Conservation (phyloP, 2,329 filamentous ascomycete genomes). For the Diplodia sapinea region DNA sequence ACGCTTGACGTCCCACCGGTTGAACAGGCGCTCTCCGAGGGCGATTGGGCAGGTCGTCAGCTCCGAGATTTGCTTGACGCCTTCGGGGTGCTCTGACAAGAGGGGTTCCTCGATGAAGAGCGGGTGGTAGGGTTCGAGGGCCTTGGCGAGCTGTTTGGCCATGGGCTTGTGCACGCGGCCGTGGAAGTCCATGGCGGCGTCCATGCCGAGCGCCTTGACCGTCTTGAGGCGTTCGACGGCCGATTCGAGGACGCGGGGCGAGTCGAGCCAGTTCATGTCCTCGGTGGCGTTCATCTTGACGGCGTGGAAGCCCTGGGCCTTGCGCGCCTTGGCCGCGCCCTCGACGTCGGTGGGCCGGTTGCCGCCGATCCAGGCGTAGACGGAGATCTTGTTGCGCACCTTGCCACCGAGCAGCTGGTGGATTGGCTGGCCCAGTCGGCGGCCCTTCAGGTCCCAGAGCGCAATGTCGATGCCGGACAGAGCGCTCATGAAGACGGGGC, state of each 20-base stretch:
- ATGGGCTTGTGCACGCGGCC: constrained; percentile 79
- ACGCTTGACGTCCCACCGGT: constrained; percentile 73
- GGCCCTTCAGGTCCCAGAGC: constrained; percentile 76
- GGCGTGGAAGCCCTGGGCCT: constrained; percentile 67
- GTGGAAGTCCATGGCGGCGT: constrained; percentile 79
- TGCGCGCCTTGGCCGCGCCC: constrained; percentile 62
- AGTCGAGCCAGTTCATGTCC: constrained; percentile 77
- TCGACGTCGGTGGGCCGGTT: constrained; percentile 72
- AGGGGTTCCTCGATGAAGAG: constrained; percentile 80
- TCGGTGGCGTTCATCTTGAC: constrained; percentile 84
- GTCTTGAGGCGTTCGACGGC: constrained; percentile 70
- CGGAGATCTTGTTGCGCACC: constrained; percentile 70
- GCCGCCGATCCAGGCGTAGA: constrained; percentile 81
- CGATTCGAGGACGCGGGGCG: constrained; percentile 66
- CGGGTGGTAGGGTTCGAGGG: constrained; percentile 70
- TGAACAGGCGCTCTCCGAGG: constrained; percentile 73
- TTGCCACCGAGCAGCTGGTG: constrained; percentile 78
- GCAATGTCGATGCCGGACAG: constrained; percentile 80
- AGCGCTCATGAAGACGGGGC: constrained; percentile 80
- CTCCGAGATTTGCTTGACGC: constrained; percentile 65
- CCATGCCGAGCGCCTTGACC: constrained; percentile 72
- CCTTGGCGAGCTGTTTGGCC: constrained; percentile 74
- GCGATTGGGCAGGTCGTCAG: constrained; percentile 70
- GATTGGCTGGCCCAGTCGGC: constrained; percentile 69
- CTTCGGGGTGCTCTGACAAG: constrained; percentile 71